Evolutionary conservation across 78 protist genomes (phyloP), one percentile per base, ranked within the genome.

Genomic region (Paratrimastix pyriformis): DNA sequence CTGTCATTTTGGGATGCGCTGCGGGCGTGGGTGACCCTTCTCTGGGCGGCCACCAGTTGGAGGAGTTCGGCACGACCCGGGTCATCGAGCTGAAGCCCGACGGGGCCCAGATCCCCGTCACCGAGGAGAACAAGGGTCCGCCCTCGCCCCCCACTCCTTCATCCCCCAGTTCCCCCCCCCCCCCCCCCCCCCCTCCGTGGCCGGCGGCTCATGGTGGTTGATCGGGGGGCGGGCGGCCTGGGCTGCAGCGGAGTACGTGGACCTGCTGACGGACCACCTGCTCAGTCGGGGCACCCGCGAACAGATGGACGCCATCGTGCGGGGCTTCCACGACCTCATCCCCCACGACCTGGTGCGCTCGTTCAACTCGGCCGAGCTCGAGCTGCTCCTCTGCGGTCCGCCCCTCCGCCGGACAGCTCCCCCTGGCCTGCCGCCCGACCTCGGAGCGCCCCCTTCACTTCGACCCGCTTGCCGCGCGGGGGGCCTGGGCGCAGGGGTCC

Each of bases 301-400:
- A 50, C 74, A 70, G 60, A 15, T 70, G 60, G 72, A 70, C 43
- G 11, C 26, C 38, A 26, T 70, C 13, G 35, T 15, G 13, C 21
- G 13, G n/a, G 74, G 74, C 72, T 70, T 70, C 74, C 15, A 70
- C 30, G 74, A 70, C 24, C n/a, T 70, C 33, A 70, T 70, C 58
- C 74, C 74, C n/a, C 57, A 11, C 54, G 38, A 15, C 35, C 60
- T 70, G n/a, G 15, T 70, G 40, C 15, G 30, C 11, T 15, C 13
- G 13, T 70, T 70, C 60, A 30, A 15, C 15, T 9, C 29, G 60
- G 18, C 24, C n/a, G 74, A 70, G 30, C 13, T 70, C 15, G 74
- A 70, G 29, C 24, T 33, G 74, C 74, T 70, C 43, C 29, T 70
- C 37, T n/a, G 72, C 21, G 74, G 74, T 26, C n/a, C n/a, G n/a